Evolutionary conservation across 164 flowering plant species (phyloP).

Genomic region (Vitis riparia): DNA sequence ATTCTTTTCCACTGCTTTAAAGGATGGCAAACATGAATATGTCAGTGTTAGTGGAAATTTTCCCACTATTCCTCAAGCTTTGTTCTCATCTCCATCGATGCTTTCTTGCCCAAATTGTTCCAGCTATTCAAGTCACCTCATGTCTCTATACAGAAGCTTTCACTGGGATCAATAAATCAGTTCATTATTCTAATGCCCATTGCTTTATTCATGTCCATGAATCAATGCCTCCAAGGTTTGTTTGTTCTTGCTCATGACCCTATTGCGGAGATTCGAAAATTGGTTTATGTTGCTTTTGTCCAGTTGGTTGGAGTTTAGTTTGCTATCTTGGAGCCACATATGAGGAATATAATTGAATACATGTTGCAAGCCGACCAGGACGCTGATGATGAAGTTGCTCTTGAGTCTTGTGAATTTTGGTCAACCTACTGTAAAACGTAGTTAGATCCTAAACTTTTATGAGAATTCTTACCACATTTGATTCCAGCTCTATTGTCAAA

Average conservation of each 20-base stretch:
- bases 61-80: too few relatives aligned
- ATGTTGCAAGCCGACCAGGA: conserved; percentile 95
- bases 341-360: conserved; percentile 84
- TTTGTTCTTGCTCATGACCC: conserved; percentile 87
- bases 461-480: conserved; percentile 77
- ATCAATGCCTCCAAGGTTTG: conserved; percentile 92
- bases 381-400: conserved; percentile 87
- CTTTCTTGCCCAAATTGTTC: conserved; percentile 79
- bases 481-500: conserved; percentile 90
- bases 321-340: conserved; percentile 84
- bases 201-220: conserved; percentile 77
- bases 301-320: conserved; percentile 89
- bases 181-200: conserved; percentile 93
- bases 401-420: conserved; percentile 99
- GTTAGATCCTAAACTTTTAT: conserved; percentile 64
- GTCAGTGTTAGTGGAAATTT: too few relatives aligned
- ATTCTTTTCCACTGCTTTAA: too few relatives aligned
- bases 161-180: conserved; percentile 86
- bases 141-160: conserved; percentile 76
- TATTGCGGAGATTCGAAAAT: conserved; percentile 82
- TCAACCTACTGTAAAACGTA: too few relatives aligned
- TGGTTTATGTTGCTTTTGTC: conserved; percentile 95
- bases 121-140: conserved; percentile 96
- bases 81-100: conserved; percentile 43
- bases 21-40: too few relatives aligned